Evolutionary conservation across 169 alveolate genomes (phyloP), one percentile per base, ranked within the genome.

Genomic region (Plasmodium fragile): DNA sequence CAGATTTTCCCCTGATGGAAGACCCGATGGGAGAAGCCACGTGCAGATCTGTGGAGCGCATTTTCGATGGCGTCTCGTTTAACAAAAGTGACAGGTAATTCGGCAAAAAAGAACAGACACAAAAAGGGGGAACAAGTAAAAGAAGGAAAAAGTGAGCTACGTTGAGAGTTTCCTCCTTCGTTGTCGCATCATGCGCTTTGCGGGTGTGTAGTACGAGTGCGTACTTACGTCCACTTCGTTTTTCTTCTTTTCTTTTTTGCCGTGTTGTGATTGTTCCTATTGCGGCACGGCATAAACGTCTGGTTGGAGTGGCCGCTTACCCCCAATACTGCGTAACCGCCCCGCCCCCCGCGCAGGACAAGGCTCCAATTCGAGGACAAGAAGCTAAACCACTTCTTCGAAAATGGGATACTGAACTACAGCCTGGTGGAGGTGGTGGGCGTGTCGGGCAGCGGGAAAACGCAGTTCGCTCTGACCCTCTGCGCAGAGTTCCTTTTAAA

Each of bases 401-500:
- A 85, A 49, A 75, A 85, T 85, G 93, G 93, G 5, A 75, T 85
- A 6, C 25, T 75, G 41, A 85, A 85, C 30, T 73, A 85, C 49
- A 85, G 93, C 8, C 49, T 85, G 5, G 71, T 85, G 11, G 93
- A 85, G 79, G 28, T 85, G 16, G 65, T 85, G 32, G 93, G 93
- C 69, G n/a, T 16, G 32, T 25, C 83, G 32, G 93, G 93, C 7
- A 85, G 80, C 28, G 93, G 93, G 1, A 85, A 85, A 43, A 85
- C 93, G 16, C 93, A 85, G 59, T 77, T 85, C 22, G 93, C 85
- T 7, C 45, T 85, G 16, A 85, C 93, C 6, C 69, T 85, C 49
- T 85, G 83, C 10, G 93, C 93, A 52, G 93, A 85, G 16, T 71
- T 52, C 13, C 84, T 85, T 52, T 52, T 85, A 30, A 85, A 85